Base-by-base conservation (phyloP, 768 basidiomycete species). In the Suillus americanus region DNA sequence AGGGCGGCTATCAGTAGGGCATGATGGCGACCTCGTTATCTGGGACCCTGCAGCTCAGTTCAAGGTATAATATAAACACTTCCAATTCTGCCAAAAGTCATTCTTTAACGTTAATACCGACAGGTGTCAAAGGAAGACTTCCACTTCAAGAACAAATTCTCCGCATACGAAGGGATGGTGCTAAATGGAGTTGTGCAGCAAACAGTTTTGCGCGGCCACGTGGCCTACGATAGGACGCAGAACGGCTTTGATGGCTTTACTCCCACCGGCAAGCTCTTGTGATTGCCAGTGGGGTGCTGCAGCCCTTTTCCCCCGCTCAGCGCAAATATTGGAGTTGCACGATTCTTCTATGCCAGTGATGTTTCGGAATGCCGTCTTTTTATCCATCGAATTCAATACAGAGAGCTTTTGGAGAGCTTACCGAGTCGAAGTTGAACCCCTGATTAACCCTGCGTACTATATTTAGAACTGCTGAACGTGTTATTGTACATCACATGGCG, bases 61-160 rank as follows among this genome's bases (percentile, higher is more conserved):
- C 65, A 76, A 78, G 75, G 84, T 80, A 62, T 43, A 77, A 30
- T 18, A 54, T 57, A 53, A 23, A 20, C 48, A 28, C 30, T 67
- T 20, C 13, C 30, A 0, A 37, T 65, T 45, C 41, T 59, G 37
- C 62, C 33, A 16, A n/a, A n/a, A n/a, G n/a, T 53, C 30, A 14
- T 48, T 54, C 40, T 37, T 65, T 50, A 25, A 50, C 48, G 25
- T 8, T 70, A 64, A 69, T 54, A 10, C 51, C 40, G 57, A 14
- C 65, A 95, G 94, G 90, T 95, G 28, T 88, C 88, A 33, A 85
- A 85, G 71, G 89, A 90, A 10, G 71, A 76, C 14, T 80, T 98
- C 14, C 82, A 88, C 61, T 98, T 97, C 84, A 97, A 94, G 82
- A 98, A 99, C 79, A 96, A 95, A 77, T 72, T 97, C 23, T 92